Evolutionary conservation across 2,329 filamentous ascomycete genomes (phyloP), one percentile per base, ranked within the genome.

Genomic region (Blastomyces silverae): DNA sequence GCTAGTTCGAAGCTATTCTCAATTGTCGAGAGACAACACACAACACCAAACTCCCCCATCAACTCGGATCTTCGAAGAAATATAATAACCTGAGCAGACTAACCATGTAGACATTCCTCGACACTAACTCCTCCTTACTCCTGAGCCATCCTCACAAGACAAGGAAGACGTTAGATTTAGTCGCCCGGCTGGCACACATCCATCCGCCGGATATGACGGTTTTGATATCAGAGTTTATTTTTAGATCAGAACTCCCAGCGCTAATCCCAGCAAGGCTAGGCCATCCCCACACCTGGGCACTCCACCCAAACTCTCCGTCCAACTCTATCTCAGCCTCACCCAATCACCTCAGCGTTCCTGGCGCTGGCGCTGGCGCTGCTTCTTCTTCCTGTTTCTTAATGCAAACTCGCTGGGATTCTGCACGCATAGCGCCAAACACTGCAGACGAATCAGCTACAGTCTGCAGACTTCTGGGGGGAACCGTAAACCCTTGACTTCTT

Each of bases 271-370:
- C n/a, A 20, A 1, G 34, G 57, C n/a, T 28, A 28, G 17, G 8
- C 1, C 8, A 25, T 25, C 4, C 37, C 57, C 37, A 37, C 22
- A 31, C 53, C 8, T n/a, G n/a, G n/a, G n/a, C n/a, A n/a, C n/a
- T n/a, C 0, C 46, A 50, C 28, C 53, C 53, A n/a, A 57, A 57
- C 53, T 57, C 53, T 31, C 13, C n/a, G 37, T 6, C 57, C n/a
- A 60, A 60, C 37, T 42, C 39, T 60, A 46, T 20, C 17, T 28
- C 42, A 31, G 10, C 58, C 28, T 34, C 58, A 50, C 5, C 58
- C 58, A 61, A 61, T 48, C 58, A 61, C 42, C 17, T n/a, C 58
- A 4, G 25, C 20, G 58, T 50, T 61, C 58, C 58, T 61, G 58
- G 58, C 58, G 58, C 58, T 50, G 58, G 5, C 4, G 42, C 57